Evolutionary conservation across 371 early-diverging fungal genomes (phyloP), one percentile per base, ranked within the genome.

Genomic region (Haplosporangium sp.): DNA sequence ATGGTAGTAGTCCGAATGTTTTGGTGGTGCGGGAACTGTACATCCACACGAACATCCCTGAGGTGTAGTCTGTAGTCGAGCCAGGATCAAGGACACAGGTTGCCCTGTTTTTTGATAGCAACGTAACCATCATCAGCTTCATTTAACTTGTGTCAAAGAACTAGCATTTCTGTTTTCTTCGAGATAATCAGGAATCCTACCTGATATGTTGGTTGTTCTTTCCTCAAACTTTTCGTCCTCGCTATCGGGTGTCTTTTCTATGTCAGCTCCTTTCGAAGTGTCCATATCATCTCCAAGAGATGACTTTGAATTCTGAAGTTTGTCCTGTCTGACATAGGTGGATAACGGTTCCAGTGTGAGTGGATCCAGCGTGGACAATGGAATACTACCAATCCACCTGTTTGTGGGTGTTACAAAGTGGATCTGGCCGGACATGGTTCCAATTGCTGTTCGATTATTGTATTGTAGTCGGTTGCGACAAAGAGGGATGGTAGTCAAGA

Each of bases 361-460:
- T 9, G 79, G 79, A 38, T 79, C 79, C 2, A 68, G 36, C 0
- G 79, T 79, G 9, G 68, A 68, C 18, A 72, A 58, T 3, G 79
- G 79, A 37, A 79, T 79, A 41, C 79, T 72, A 1, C 79, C 79
- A 10, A 79, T 55, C 79, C 79, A 79, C 12, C 79, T 47, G 53
- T 79, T 79, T 6, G 73, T 79, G 23, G 79, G 79, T 1, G 73
- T 79, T 11, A 79, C 79, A 55, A 79, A 79, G 20, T 79, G 79
- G 55, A 79, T 68, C 7, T 59, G 58, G 18, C 73, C 79, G 1
- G 63, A 51, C 71, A 71, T 70, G n/a, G n/a, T n/a, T n/a, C n/a
- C n/a, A n/a, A n/a, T n/a, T n/a, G n/a, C n/a, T n/a, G n/a, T n/a
- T n/a, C n/a, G n/a, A n/a, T n/a, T n/a, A n/a, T n/a, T n/a, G n/a